A percentile compares a stretch with the other conserved stretches of the same genome.
Conservation (phyloP, 345 rosid genomes). For the Lenwebbia sp. region DNA sequence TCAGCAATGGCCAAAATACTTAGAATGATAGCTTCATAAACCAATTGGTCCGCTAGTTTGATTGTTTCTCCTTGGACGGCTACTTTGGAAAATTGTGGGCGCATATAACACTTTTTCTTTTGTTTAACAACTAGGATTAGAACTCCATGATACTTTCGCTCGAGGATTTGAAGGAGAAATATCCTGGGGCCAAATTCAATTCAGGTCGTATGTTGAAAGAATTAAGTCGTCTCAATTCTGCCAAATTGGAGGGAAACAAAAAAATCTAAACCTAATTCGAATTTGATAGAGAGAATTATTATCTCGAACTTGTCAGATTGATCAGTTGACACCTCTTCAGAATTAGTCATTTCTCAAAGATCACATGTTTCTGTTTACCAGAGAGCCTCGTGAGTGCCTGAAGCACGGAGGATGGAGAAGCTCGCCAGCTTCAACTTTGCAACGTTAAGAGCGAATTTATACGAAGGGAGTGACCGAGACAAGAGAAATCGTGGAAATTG, state of each 20-base stretch:
- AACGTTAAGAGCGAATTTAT: fast-evolving
- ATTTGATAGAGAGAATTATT: not conserved
- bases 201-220: not conserved
- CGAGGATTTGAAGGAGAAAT: not conserved
- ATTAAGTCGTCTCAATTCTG: not conserved
- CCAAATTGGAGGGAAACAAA: not conserved
- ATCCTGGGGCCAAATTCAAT: not conserved
- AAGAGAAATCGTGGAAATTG: not conserved
- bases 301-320: fast-evolving
- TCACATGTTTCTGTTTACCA: not conserved
- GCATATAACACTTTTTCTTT: not conserved
- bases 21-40: no score
- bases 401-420: not conserved
- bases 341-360: not conserved
- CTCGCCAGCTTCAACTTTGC: fast-evolving
- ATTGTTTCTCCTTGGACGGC: no score
- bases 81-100: no score
- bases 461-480: not conserved
- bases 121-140: not conserved
- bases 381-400: fast-evolving
- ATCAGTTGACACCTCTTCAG: not conserved
- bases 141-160: not conserved
- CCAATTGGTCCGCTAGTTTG: no score
- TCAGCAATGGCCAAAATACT: no score
- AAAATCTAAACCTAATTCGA: not conserved